Percentiles rank a stretch among this genome's conserved stretches.
Evolutionary conservation across 2,329 filamentous ascomycete species (phyloP).

Genomic region (Cladosporium cucumerinum): DNA sequence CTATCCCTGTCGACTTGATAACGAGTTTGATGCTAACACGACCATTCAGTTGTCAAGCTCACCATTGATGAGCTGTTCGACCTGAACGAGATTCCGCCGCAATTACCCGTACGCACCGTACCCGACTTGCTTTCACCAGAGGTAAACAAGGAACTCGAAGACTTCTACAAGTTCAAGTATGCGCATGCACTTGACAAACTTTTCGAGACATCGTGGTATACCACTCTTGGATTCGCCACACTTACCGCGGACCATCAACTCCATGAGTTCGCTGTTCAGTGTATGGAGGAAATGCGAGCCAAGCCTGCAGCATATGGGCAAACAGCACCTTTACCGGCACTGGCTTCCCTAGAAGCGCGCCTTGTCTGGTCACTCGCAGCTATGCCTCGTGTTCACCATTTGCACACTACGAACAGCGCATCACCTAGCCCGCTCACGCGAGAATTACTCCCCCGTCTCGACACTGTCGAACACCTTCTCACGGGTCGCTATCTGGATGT

Average conservation of each 20-base stretch:
- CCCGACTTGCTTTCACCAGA: slow-evolving; percentile 36
- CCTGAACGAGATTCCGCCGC: slow-evolving; percentile 58
- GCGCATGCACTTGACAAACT: slow-evolving; percentile 70
- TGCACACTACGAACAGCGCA: slow-evolving; percentile 40
- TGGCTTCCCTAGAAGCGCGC: slow-evolving; percentile 54
- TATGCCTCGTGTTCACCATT: slow-evolving; percentile 36
- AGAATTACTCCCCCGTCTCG: slow-evolving; percentile 65
- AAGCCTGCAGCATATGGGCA: slow-evolving; percentile 17
- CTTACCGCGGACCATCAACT: slow-evolving; percentile 56
- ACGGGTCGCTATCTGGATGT: slow-evolving; percentile 68
- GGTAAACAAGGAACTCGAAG: slow-evolving; percentile 63
- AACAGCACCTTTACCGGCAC: slow-evolving; percentile 23
- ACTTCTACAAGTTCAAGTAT: slow-evolving; percentile 75
- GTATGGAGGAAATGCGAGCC: slow-evolving; percentile 50
- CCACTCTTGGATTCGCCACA: slow-evolving; percentile 50
- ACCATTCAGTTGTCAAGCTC: slow-evolving; percentile 42
- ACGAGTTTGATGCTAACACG: slow-evolving; percentile 18
- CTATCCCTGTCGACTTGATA: background rate
- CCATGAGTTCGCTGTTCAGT: slow-evolving; percentile 64
- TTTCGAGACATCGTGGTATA: slow-evolving; percentile 83
- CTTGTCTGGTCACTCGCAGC: slow-evolving; percentile 59
- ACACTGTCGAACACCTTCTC: slow-evolving; percentile 72
- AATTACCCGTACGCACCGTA: slow-evolving; percentile 42
- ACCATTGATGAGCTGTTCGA: slow-evolving; percentile 70
- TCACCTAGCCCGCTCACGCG: slow-evolving; percentile 46